Evolutionary conservation across 2,329 filamentous ascomycete genomes (phyloP).

Genomic region (Paecilomyces dactylethromorphus): DNA sequence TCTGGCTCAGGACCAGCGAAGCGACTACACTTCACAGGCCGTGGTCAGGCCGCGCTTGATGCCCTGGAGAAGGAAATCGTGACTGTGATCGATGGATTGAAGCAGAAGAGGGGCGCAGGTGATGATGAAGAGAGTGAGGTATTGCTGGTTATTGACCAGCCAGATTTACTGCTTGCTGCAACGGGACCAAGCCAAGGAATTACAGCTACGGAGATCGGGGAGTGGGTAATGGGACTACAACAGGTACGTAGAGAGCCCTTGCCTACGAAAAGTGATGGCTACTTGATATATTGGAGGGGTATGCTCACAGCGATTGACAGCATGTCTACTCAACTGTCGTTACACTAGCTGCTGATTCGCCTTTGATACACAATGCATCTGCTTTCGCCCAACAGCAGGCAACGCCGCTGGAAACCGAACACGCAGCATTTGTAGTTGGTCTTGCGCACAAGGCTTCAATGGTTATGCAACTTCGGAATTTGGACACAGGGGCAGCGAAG

Average conservation of each 20-base stretch:
- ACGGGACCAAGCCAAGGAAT: conserved; percentile 42
- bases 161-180: conserved; percentile 59
- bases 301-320: conserved; percentile 29
- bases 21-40: conserved; percentile 23
- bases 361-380: conserved; percentile 52
- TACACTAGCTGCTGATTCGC: conserved; percentile 64
- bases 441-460: conserved; percentile 69
- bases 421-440: conserved; percentile 63
- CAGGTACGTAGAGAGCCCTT: conserved; percentile 49
- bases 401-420: conserved; percentile 63
- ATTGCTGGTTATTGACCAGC: conserved; percentile 60
- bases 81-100: conserved; percentile 24
- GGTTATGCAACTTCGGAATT: conserved; percentile 63
- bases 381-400: conserved; percentile 36
- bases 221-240: conserved; percentile 53
- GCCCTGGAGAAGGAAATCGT: conserved; percentile 28
- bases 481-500: conserved; percentile 82
- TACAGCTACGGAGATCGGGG: conserved; percentile 41
- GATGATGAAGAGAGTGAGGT: conserved; percentile 27
- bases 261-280: too few species aligned
- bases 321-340: conserved; percentile 60
- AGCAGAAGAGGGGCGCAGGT: conserved; percentile 9
- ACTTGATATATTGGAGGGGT: background rate
- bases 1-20: conserved; percentile 15
- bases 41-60: conserved; percentile 23